Evolutionary conservation across 306 rosid genomes (phyloP).

Genomic region (Leucaena leucocephala): DNA sequence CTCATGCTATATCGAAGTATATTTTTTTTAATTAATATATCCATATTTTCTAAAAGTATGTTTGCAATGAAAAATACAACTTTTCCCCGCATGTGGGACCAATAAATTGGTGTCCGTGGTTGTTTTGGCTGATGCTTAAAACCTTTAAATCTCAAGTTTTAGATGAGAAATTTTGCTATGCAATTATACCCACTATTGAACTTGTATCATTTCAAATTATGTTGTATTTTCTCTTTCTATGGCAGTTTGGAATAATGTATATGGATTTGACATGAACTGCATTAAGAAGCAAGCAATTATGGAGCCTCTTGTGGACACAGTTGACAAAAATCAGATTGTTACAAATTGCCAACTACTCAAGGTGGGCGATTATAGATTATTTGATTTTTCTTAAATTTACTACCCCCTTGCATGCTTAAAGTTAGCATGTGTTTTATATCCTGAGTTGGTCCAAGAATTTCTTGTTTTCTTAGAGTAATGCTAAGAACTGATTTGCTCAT

Average conservation of each 20-base stretch:
- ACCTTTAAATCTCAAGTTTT: slow-evolving; percentile 13
- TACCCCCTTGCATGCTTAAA: neutral
- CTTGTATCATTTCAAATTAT: neutral
- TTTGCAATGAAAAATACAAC: slow-evolving; percentile 6
- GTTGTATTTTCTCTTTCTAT: slow-evolving; percentile 31
- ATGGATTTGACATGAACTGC: slow-evolving; percentile 98
- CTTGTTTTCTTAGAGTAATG: slow-evolving; percentile 2
- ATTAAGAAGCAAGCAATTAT: slow-evolving; percentile 93
- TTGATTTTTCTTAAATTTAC: neutral
- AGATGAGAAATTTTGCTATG: neutral
- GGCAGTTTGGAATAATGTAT: slow-evolving; percentile 93
- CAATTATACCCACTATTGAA: neutral
- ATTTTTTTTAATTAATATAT: neutral
- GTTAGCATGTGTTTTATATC: neutral
- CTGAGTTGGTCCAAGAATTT: neutral
- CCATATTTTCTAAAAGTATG: neutral
- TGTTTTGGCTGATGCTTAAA: slow-evolving; percentile 21
- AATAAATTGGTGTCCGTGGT: neutral
- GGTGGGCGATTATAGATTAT: slow-evolving; percentile 48
- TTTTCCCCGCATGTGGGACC: neutral
- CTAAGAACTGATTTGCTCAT: slow-evolving; percentile 33
- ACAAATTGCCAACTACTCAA: slow-evolving; percentile 90
- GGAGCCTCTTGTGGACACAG: slow-evolving; percentile 98
- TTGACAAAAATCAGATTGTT: slow-evolving; percentile 92
- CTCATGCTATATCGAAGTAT: slow-evolving; percentile 19